Percentiles rank a stretch among this genome's conserved stretches.
phyloP scores from a whole-genome alignment of 2,329 filamentous ascomycete species.

The Aquanectria penicillioides region DNA sequence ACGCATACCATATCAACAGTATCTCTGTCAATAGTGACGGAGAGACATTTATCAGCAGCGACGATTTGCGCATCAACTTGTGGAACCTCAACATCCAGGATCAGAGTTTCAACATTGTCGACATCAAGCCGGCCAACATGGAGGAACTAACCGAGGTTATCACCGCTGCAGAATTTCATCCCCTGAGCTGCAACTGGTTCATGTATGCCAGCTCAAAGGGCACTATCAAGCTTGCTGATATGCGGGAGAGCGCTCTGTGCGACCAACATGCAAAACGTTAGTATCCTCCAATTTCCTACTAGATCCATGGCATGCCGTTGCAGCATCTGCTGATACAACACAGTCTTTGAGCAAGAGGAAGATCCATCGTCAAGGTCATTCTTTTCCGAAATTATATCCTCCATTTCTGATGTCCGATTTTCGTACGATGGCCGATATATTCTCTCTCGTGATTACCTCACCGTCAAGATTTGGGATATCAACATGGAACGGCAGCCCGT shows the following conservation, averaged over 20 bases:
- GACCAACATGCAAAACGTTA: constrained; percentile 95
- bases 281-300: constrained; percentile 10
- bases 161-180: constrained; percentile 97
- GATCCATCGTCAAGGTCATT: constrained; percentile 96
- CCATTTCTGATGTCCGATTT: constrained; percentile 98
- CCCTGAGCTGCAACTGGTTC: constrained; percentile 98
- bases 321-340: constrained; percentile 33
- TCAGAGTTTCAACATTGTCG: constrained; percentile 99
- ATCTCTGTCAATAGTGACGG: constrained; percentile 99
- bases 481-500: constrained; percentile 98
- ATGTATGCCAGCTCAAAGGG: constrained; percentile 99
- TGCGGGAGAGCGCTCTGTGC: constrained; percentile 95
- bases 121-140: constrained; percentile 99
- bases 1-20: constrained; percentile 99
- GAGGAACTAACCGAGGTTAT: constrained; percentile 99
- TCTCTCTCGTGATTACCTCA: constrained; percentile 95
- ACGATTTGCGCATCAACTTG: constrained; percentile 96
- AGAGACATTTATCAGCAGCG: constrained; percentile 98
- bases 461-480: constrained; percentile 99
- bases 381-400: constrained; percentile 99
- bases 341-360: constrained; percentile 99
- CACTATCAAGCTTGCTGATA: constrained; percentile 98
- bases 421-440: constrained; percentile 97
- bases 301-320: background rate
- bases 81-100: constrained; percentile 99